Evolutionary conservation across 208 protist species (phyloP).

Genomic region (Acanthamoeba royreba): DNA sequence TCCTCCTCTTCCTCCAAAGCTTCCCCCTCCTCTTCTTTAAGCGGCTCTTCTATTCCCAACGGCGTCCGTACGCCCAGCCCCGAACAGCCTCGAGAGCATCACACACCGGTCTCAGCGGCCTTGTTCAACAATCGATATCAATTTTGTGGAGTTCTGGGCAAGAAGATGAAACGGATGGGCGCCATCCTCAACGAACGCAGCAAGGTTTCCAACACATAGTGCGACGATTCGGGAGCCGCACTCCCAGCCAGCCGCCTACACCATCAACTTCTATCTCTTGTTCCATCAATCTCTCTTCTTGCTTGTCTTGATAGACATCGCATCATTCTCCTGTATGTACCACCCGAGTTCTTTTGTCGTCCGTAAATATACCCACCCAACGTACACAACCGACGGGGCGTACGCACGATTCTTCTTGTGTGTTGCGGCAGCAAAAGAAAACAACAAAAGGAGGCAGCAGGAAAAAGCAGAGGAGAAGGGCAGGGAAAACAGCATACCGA

Average conservation of each 20-base stretch:
- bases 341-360: neutral
- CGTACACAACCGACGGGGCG: too few species aligned
- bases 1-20: neutral
- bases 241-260: too few species aligned
- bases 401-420: too few species aligned
- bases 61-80: neutral
- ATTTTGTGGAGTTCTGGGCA: constrained; percentile 35
- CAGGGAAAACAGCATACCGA: too few species aligned
- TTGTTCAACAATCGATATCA: neutral
- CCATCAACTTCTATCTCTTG: too few species aligned
- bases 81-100: neutral
- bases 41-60: neutral
- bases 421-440: too few species aligned
- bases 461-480: too few species aligned
- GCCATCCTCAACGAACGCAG: constrained; percentile 2
- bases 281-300: neutral
- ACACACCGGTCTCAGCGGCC: neutral
- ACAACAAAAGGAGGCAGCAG: too few species aligned
- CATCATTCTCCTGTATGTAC: neutral
- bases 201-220: constrained; percentile 13
- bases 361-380: too few species aligned
- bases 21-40: neutral
- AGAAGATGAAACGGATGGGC: constrained; percentile 23
- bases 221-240: too few species aligned
- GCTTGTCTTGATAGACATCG: too few species aligned